Percentiles rank a stretch among this genome's conserved stretches.
phyloP scores from a whole-genome alignment of 2,329 filamentous ascomycete species.

The Penicillium fuscoglaucum region DNA sequence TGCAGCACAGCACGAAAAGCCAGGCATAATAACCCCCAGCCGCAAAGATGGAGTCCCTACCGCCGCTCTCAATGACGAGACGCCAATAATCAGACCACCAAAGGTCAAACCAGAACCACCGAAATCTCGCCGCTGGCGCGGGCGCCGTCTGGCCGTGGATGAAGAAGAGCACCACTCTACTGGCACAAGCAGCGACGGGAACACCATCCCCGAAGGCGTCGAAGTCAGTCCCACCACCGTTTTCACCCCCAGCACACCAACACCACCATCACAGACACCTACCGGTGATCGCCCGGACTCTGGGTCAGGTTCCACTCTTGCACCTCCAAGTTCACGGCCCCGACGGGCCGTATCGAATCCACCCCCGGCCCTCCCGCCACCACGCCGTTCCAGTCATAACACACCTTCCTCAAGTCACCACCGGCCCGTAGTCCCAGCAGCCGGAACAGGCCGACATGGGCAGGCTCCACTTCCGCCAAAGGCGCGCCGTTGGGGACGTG shows the following conservation, averaged over 20 bases:
- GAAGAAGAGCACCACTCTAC: constrained; percentile 30
- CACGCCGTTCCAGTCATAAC: constrained; percentile 38
- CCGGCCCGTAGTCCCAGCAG: constrained; percentile 18
- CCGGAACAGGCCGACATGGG: constrained; percentile 24
- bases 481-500: constrained; percentile 43
- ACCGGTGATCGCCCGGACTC: constrained; percentile 25
- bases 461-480: constrained; percentile 44
- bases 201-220: constrained; percentile 31
- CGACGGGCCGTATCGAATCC: constrained; percentile 38
- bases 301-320: constrained; percentile 25
- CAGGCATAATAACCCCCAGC: constrained; percentile 78
- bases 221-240: constrained; percentile 18
- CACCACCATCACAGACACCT: constrained; percentile 1
- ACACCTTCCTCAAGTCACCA: constrained; percentile 30
- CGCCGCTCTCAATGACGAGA: constrained; percentile 22
- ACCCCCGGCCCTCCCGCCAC: constrained; percentile 45
- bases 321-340: constrained; percentile 25
- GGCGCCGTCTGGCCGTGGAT: constrained; percentile 36
- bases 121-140: constrained; percentile 46
- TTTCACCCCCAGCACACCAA: constrained; percentile 9
- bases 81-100: constrained; percentile 21
- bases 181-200: constrained; percentile 25
- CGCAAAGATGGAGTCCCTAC: constrained; percentile 46
- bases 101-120: constrained; percentile 45
- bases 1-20: constrained; percentile 76